These are phyloP conservation scores for Auricularia heimuer DNA, from an alignment of 768 basidiomycete species.

Conservation along the genomic window DNA sequence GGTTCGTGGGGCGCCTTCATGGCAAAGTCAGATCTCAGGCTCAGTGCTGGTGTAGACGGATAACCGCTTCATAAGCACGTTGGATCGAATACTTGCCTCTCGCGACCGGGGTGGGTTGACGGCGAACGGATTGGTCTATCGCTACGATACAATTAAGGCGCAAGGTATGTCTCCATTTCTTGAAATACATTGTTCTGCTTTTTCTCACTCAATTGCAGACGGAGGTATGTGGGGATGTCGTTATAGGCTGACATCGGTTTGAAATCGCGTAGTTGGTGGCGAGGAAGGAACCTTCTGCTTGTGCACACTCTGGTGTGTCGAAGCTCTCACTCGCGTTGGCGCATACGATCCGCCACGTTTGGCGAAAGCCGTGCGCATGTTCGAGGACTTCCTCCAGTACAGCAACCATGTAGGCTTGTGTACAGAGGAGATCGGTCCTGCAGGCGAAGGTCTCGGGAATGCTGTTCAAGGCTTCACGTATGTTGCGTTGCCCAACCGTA, in stretches of 20 bases:
- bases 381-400: conserved; percentile 80
- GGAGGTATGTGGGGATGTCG: too few species aligned
- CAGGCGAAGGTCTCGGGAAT: conserved; percentile 55
- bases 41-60: conserved; percentile 45
- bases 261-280: conserved; percentile 52
- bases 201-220: conserved; percentile 65
- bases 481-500: conserved; percentile 19
- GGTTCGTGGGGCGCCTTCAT: conserved; percentile 31
- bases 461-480: conserved; percentile 87
- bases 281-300: conserved; percentile 94
- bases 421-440: conserved; percentile 6
- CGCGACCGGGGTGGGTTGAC: conserved; percentile 88
- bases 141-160: background rate
- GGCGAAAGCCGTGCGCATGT: conserved; percentile 68
- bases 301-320: conserved; percentile 80
- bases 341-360: conserved; percentile 62
- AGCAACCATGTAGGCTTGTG: conserved; percentile 59
- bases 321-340: conserved; percentile 83
- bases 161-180: conserved; percentile 19
- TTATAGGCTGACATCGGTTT: too few species aligned
- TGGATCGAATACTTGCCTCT: conserved; percentile 74
- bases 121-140: conserved; percentile 48
- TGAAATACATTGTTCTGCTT: background rate
- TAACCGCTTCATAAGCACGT: conserved; percentile 77
- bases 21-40: background rate